phyloP scores from a whole-genome alignment of 495 filamentous ascomycete species.

The Penicillium verhagenii region DNA sequence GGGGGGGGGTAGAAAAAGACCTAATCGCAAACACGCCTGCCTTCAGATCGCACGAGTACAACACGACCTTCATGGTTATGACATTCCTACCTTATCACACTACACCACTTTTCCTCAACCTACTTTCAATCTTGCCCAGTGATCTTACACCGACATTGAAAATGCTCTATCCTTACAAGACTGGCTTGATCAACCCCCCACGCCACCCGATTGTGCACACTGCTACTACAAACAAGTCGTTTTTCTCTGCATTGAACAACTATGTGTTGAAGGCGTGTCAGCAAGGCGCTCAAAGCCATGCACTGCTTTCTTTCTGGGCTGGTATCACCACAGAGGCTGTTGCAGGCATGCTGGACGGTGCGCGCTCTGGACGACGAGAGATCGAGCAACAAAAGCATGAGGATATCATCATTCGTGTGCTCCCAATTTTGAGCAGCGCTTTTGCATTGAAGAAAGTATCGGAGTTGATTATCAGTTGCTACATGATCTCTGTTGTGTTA shows the following conservation, averaged over 20 bases:
- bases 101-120: constrained; percentile 72
- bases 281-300: constrained; percentile 67
- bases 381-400: constrained; percentile 73
- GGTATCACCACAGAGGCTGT: constrained; percentile 77
- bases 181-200: constrained; percentile 68
- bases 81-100: constrained; percentile 92
- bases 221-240: constrained; percentile 65
- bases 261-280: constrained; percentile 70
- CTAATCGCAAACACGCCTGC: background rate
- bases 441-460: constrained; percentile 69
- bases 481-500: constrained; percentile 84
- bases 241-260: constrained; percentile 69
- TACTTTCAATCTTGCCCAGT: constrained; percentile 78
- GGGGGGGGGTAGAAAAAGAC: too few species aligned
- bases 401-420: constrained; percentile 68
- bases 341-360: constrained; percentile 71
- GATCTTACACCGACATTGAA: constrained; percentile 71
- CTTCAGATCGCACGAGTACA: constrained; percentile 84
- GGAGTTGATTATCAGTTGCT: constrained; percentile 78
- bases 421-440: constrained; percentile 73
- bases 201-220: constrained; percentile 77
- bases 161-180: constrained; percentile 82
- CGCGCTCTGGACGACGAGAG: constrained; percentile 65
- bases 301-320: constrained; percentile 83
- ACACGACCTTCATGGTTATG: constrained; percentile 73